These are phyloP conservation scores for Blepharisma stoltei DNA, from an alignment of 73 alveolate genomes.

Conservation along the genomic window DNA sequence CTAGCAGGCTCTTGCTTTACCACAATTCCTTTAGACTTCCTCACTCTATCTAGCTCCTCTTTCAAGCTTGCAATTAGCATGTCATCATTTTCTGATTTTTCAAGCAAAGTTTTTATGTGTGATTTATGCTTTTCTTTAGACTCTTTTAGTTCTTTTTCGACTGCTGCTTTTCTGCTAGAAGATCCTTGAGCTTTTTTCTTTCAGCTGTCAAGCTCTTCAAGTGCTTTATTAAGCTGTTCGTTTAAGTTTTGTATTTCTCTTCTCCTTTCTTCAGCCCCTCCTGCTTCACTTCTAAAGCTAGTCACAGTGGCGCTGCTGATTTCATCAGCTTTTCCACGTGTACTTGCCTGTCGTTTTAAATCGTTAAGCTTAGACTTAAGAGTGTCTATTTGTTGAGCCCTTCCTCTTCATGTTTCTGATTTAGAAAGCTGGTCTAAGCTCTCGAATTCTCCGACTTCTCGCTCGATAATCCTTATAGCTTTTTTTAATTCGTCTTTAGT, in stretches of 20 bases:
- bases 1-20: neutral
- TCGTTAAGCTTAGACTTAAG: constrained; percentile 13
- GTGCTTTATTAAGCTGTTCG: neutral
- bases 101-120: constrained; percentile 27
- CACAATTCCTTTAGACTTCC: neutral
- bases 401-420: constrained; percentile 22
- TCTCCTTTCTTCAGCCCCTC: constrained; percentile 23
- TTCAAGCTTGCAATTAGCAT: constrained; percentile 2
- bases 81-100: constrained; percentile 25
- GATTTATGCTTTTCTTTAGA: neutral
- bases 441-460: constrained; percentile 19
- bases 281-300: neutral
- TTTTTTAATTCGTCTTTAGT: constrained; percentile 20
- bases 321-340: neutral
- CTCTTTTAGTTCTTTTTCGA: constrained; percentile 23
- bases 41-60: neutral
- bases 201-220: constrained; percentile 3
- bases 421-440: constrained; percentile 1
- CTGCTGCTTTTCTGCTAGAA: constrained; percentile 1
- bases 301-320: neutral
- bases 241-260: constrained; percentile 1
- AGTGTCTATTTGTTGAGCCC: constrained; percentile 20
- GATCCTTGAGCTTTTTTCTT: constrained; percentile 16
- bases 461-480: neutral
- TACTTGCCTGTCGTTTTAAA: neutral